phyloP scores from a whole-genome alignment of 495 filamentous ascomycete genomes.

The Mytilinidion resinicola region DNA sequence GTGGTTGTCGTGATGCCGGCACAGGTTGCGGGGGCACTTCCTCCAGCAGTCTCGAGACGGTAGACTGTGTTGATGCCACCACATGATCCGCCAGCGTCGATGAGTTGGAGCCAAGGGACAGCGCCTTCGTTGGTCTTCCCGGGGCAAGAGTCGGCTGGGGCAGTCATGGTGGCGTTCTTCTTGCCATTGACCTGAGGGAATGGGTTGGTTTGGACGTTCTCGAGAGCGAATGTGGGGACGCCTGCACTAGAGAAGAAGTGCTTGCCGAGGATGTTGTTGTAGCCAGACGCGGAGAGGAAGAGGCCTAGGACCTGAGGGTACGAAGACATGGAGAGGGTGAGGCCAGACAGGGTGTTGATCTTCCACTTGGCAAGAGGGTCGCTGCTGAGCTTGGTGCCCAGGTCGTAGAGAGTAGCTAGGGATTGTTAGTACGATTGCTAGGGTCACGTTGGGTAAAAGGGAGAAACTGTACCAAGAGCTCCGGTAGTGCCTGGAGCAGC shows the following conservation, averaged over 20 bases:
- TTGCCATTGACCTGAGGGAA: slow-evolving; percentile 16
- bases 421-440: neutral
- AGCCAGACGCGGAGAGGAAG: slow-evolving; percentile 13
- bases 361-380: slow-evolving; percentile 19
- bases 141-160: slow-evolving; percentile 15
- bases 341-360: slow-evolving; percentile 18
- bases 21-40: slow-evolving; percentile 20
- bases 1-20: neutral
- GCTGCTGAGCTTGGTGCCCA: slow-evolving; percentile 17
- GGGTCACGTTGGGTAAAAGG: neutral
- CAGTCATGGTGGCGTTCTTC: slow-evolving; percentile 20
- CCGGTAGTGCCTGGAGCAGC: slow-evolving; percentile 17
- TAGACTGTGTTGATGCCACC: slow-evolving; percentile 28
- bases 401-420: slow-evolving; percentile 23
- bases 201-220: slow-evolving; percentile 8
- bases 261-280: slow-evolving; percentile 19
- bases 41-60: slow-evolving; percentile 28
- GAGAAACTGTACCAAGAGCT: slow-evolving; percentile 18
- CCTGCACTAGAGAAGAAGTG: slow-evolving; percentile 25
- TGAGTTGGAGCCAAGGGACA: slow-evolving; percentile 20
- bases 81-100: slow-evolving; percentile 11
- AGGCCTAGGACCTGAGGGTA: neutral
- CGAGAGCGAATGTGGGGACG: slow-evolving; percentile 21
- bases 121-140: slow-evolving; percentile 18
- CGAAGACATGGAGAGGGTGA: slow-evolving; percentile 14